These are phyloP conservation scores for Podaxis sp. DNA, from an alignment of 768 basidiomycete genomes.

Conservation along the genomic window DNA sequence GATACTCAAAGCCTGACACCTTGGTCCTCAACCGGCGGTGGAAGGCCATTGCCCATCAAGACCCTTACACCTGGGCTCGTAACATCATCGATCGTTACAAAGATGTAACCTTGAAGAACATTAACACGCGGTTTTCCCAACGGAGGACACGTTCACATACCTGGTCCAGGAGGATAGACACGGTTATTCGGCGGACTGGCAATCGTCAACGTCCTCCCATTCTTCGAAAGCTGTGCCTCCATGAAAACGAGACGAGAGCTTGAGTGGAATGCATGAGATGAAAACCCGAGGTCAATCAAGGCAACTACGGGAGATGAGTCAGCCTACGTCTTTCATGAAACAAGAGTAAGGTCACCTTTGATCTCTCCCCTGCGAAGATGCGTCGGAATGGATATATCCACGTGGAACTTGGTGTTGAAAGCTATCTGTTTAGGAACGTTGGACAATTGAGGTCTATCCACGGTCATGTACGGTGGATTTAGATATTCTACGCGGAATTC, in stretches of 20 bases:
- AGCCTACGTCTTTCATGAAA: neutral
- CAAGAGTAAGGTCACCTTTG: constrained; percentile 25
- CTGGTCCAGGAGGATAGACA: constrained; percentile 42
- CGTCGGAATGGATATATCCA: constrained; percentile 32
- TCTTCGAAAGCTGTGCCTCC: constrained; percentile 30
- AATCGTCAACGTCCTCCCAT: constrained; percentile 33
- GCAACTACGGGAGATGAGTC: constrained; percentile 26
- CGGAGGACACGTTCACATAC: constrained; percentile 15
- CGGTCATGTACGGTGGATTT: constrained; percentile 42
- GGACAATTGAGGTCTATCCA: constrained; percentile 32
- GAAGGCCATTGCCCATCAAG: constrained; percentile 38
- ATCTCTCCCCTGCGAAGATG: constrained; percentile 26
- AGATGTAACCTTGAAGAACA: neutral
- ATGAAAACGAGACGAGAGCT: constrained; percentile 39
- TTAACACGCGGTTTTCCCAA: neutral
- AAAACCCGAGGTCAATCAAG: constrained; percentile 42
- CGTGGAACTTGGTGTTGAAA: constrained; percentile 35
- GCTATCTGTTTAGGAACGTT: constrained; percentile 35
- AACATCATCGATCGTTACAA: constrained; percentile 10
- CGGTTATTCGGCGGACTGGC: constrained; percentile 35
- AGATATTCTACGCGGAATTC: constrained; percentile 45
- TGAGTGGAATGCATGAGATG: constrained; percentile 41
- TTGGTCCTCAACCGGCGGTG: constrained; percentile 38
- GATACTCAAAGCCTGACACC: constrained; percentile 22
- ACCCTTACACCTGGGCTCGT: constrained; percentile 37